Evolutionary conservation across 2,329 filamentous ascomycete genomes (phyloP).

Genomic region (Neonectria coccinea): DNA sequence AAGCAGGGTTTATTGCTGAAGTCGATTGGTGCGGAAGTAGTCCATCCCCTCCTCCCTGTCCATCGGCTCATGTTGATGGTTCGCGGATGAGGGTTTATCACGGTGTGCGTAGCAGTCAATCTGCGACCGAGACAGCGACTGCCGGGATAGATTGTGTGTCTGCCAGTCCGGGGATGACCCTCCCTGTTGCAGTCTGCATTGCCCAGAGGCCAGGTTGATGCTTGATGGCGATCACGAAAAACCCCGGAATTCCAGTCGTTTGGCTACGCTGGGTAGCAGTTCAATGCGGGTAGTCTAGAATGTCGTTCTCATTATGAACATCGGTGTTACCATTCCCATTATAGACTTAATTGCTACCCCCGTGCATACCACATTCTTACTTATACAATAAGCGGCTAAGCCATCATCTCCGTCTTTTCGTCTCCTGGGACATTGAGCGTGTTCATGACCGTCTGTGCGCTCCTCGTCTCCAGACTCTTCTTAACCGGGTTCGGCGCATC

Average conservation of each 20-base stretch:
- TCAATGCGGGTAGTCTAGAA: background rate
- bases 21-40: constrained; percentile 14
- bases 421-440: constrained; percentile 49
- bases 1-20: background rate
- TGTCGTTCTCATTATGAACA: background rate
- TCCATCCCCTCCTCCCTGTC: constrained; percentile 19
- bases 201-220: background rate
- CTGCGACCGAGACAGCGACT: background rate
- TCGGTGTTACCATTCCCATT: no score
- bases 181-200: background rate
- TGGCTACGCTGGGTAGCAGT: background rate
- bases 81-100: no score
- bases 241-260: no score
- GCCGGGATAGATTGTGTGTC: background rate
- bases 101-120: no score
- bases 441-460: constrained; percentile 57
- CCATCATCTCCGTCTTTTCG: constrained; percentile 43
- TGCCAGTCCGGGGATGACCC: background rate
- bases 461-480: constrained; percentile 57
- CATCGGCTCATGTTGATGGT: constrained; percentile 22
- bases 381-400: background rate
- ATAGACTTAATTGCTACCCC: no score
- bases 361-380: background rate
- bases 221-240: background rate
- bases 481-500: constrained; percentile 58